Base-by-base conservation (phyloP, 75 land plant genomes). In the Adiantum capillusveneris region DNA sequence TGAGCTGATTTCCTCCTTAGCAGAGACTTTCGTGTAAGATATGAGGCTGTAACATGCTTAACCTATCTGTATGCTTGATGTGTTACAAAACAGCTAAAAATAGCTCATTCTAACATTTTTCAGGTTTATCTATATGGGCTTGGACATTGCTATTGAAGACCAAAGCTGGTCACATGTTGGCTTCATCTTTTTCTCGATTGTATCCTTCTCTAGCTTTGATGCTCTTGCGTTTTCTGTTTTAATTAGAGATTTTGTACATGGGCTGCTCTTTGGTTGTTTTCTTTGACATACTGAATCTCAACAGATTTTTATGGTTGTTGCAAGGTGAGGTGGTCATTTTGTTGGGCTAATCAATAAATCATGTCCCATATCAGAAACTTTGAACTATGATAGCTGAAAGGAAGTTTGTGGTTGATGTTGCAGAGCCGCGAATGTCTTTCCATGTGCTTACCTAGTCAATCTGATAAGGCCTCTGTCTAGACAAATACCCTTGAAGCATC, bases 111-210 rank as follows among this genome's bases (percentile, higher is more conserved):
- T n/a, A n/a, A n/a, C n/a, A n/a, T n/a, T n/a, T 39, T 79, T 60
- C 85, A 94, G 98, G 59, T 94, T 94, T 59, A 89, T 94, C 65
- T 94, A 94, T 80, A 94, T 94, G 98, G 98, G 98, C 37, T 75
- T 94, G 67, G 91, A 89, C 64, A 94, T 94, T 71, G 98, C 90
- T 12, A 94, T 85, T 79, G 96, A 94, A 62, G 48, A 81, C 42
- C 98, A 94, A 56, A 94, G 90, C 75, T 94, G 98, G 98, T 94
- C 98, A 6, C 98, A 94, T 68, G 78, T 89, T 72, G 96, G 98
- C 26, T 94, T 94, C 68, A 94, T 94, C 39, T 89, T 94, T 69
- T 94, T 89, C 69, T 94, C 98, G 39, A 84, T 94, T 57, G 98
- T 94, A 90, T 86, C 91, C 91, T 83, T 78, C 27, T 3, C 37